Conservation (phyloP, 495 filamentous ascomycete species). For the Sabuloglossum arenarium region DNA sequence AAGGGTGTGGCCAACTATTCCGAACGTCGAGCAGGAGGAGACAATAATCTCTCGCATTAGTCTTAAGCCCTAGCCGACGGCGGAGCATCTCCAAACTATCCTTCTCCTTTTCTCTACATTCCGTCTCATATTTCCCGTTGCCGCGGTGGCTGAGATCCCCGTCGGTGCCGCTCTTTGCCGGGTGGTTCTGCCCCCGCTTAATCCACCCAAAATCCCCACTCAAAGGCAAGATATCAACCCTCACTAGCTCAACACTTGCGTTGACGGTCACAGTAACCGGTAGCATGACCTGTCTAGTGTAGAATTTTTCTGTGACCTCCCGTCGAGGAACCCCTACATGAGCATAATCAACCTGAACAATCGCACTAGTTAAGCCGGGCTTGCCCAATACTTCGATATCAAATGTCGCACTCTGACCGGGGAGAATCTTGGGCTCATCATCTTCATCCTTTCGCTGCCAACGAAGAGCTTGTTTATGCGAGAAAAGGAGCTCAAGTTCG, state of each 20-base stretch:
- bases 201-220: constrained; percentile 32
- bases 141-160: not conserved
- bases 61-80: not conserved
- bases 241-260: constrained; percentile 59
- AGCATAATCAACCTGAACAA: constrained; percentile 70
- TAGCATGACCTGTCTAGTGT: constrained; percentile 63
- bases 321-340: constrained; percentile 38
- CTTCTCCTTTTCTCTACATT: constrained; percentile 5
- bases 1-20: constrained; percentile 66
- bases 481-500: constrained; percentile 60
- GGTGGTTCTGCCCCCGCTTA: constrained; percentile 12
- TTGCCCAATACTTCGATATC: constrained; percentile 72
- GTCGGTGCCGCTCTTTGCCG: constrained; percentile 8
- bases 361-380: constrained; percentile 60
- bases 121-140: not conserved
- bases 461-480: constrained; percentile 50
- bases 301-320: constrained; percentile 51
- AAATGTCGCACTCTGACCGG: constrained; percentile 49
- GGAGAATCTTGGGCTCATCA: constrained; percentile 31
- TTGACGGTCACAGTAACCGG: constrained; percentile 81
- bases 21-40: constrained; percentile 65
- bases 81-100: not conserved
- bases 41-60: constrained; percentile 36
- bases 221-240: constrained; percentile 62
- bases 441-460: constrained; percentile 33